Evolutionary conservation across 331 rosid genomes (phyloP), one percentile per base, ranked within the genome.

Genomic region (Acacia concinna): DNA sequence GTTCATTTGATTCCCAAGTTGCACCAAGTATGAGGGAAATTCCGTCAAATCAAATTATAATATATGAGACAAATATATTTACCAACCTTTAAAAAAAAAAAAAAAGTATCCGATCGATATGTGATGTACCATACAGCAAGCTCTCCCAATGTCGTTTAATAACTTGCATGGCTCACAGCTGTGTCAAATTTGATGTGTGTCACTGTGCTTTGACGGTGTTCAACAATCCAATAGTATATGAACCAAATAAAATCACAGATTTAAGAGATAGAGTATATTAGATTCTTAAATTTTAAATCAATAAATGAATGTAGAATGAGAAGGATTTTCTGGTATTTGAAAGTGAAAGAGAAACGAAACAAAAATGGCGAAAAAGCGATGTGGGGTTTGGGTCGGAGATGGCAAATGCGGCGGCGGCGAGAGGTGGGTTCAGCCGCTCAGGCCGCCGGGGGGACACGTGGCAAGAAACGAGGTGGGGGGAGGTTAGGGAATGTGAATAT

Each of bases 341-440:
- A 60, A 59, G 65, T 10, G 63, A 56, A 11, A 23, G 63, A 13
- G 37, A 60, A 5, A 60, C 35, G 35, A 60, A 5, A 60, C n/a
- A 6, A 28, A 60, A 28, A 28, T 28, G 35, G 5, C 34, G 37
- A 60, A 14, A 60, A 60, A 27, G 35, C 34, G 20, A 60, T 60
- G 67, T 27, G 20, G 20, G 15, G 63, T 23, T 9, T 59, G 65
- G 32, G 56, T 10, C 15, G 47, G 37, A 9, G 23, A 41, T 7
- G 30, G 38, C 59, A 57, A 57, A 68, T 43, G 78, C 71, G 80
- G 72, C 37, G 73, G 84, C 83, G 30, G 30, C 80, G 65, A 28
- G 40, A 37, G 40, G 40, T 7, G 10, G n/a, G n/a, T n/a, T n/a
- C n/a, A n/a, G n/a, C n/a, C n/a, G n/a, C n/a, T n/a, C n/a, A n/a